Evolutionary conservation across 164 flowering plant species (phyloP), one percentile per base, ranked within the genome.

Genomic region (Vitis cinerea): DNA sequence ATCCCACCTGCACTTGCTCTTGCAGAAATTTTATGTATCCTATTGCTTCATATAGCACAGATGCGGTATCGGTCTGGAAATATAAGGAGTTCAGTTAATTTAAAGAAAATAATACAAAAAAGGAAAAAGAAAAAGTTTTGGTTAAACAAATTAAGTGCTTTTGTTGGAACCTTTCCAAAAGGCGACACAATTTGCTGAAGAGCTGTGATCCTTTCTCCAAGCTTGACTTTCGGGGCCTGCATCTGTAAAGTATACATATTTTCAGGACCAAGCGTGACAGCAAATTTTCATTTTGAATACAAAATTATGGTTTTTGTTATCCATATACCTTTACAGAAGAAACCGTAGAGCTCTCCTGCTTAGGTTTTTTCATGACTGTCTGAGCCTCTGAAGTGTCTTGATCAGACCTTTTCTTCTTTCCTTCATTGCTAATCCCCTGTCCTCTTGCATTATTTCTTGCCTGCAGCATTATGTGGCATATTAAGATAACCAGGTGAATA

Each of bases 161-260:
- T 14, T 29, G 19, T 49, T 9, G 8, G 19, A 65, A 90, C 95
- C 95, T 87, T 88, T 71, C 95, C 95, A 59, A 86, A 90, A 19
- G 95, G 95, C 16, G 91, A 87, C 47, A 90, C 95, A 65, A 90
- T 87, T 80, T 90, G 92, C 76, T 90, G 95, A 57, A 90, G 90
- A 17, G 88, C 84, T 60, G 88, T 80, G 69, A 90, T 83, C 68
- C 75, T 85, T 30, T 90, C 95, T 30, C 71, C 81, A 12, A 85
- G 51, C 83, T 90, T 90, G 59, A 77, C 88, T 77, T 87, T 90
- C 9, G 92, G 87, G 68, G 70, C 84, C 68, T 82, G 87, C 48
- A 76, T 65, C 86, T 78, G 50, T 66, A 49, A 16, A 56, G 17
- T 23, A 27, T 27, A 51, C 13, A 31, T 37, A 37, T 37, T 37